Evolutionary conservation across 2,329 filamentous ascomycete genomes (phyloP), one percentile per base, ranked within the genome.

Genomic region (Sclerotinia spermophila): DNA sequence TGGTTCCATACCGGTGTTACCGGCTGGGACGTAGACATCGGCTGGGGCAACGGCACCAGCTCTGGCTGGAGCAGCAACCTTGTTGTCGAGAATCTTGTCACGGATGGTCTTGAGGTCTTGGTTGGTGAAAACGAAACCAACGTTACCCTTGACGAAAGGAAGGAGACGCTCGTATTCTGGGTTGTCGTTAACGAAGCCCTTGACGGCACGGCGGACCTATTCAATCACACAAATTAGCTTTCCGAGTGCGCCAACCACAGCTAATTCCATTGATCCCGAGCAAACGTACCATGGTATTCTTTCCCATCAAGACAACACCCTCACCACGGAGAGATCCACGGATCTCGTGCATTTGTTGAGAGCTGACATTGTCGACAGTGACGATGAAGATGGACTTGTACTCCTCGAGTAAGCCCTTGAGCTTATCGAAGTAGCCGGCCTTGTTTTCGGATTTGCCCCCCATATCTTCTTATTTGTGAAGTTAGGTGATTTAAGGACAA

Each of bases 311-410:
- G 80, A 99, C 94, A 79, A 98, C 92, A 85, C 89, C 94, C 85
- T 97, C 86, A 75, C 91, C 91, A 83, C 96, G 94, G 83, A 99
- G 92, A 81, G 93, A 85, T 81, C 91, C 86, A 84, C 96, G 92
- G 84, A 99, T 98, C 90, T 99, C 96, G 93, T 99, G 96, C 96
- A 99, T 99, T 91, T 99, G 96, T 90, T 99, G 96, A 79, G 96
- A 99, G 84, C 91, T 93, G 90, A 99, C 96, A 99, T 98, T 99
- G 93, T 98, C 93, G 82, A 95, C 91, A 82, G 82, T 90, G 84
- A 97, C 94, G 84, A 99, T 94, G 93, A 99, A 98, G 87, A 98
- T 92, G 82, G 92, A 95, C 84, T 89, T 90, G 92, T 96, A 98
- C 84, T 94, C 91, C 87, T 98, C 93, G 84, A 99, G 91, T 84